Evolutionary conservation across 169 alveolate species (phyloP), one percentile per base, ranked within the genome.

Genomic region (Plasmodium coatneyi): DNA sequence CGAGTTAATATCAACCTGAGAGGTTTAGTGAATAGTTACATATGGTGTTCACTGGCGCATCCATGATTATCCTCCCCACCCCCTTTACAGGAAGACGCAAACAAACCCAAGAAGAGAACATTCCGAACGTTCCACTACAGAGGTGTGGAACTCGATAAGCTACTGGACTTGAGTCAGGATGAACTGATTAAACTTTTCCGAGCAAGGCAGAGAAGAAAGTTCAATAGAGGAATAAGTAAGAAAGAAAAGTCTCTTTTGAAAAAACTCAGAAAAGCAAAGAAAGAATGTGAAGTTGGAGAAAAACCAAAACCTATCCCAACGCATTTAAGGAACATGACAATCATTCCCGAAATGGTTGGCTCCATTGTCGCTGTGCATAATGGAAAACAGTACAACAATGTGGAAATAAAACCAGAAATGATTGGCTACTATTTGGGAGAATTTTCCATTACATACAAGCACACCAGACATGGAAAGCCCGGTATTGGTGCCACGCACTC

Each of bases 391-490:
- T 99, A 97, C 97, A 98, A 97, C 96, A 97, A 98, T 84, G 99
- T 99, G 80, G 99, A 99, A 96, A 98, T 99, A 92, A 99, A 99
- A 96, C 99, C 99, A 28, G 99, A 99, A 96, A 99, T 99, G 99
- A 98, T 99, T 92, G 99, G 99, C 81, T 98, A 98, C 98, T 99
- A 99, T 96, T 97, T 99, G 83, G 99, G 99, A 28, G 99, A 99
- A 97, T 99, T 99, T 97, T 98, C 99, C 74, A 98, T 99, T 95
- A 98, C 99, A 70, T 99, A 99, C 99, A 99, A 98, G 97, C 99
- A 99, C 93, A 99, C 98, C 72, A 97, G 98, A 92, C 99, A 99
- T 97, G 99, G 99, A 70, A 98, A 98, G 91, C 99, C 99, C 46
- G 99, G 99, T 56, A 98, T 98, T 43, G 99, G 99, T 30, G 99